A percentile compares a stretch with the other conserved stretches of the same genome.
These are phyloP conservation scores for Aegilops speltoides DNA, from an alignment of 176 grass and related monocot species.

Conservation along the genomic window DNA sequence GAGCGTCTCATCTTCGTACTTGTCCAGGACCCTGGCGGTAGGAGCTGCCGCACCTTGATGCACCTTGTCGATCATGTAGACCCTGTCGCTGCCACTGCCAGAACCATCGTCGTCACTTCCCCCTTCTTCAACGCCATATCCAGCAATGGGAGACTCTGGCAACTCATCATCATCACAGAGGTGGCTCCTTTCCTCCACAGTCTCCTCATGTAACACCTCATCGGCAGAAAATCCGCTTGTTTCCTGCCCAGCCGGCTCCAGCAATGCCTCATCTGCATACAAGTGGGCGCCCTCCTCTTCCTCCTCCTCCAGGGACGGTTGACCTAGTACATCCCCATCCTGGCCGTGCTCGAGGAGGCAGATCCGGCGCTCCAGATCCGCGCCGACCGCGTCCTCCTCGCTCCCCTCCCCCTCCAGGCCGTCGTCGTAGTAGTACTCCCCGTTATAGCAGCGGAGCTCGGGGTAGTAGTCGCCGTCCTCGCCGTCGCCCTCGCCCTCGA, in stretches of 20 bases:
- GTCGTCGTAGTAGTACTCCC: conserved; percentile 48
- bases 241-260: not conserved
- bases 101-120: conserved; percentile 13
- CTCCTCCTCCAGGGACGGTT: conserved; percentile 15
- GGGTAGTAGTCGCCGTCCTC: conserved; percentile 37
- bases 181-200: conserved; percentile 25
- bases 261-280: conserved; percentile 16
- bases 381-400: conserved; percentile 9
- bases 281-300: conserved; percentile 31
- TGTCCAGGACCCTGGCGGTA: conserved; percentile 44
- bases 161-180: conserved; percentile 44
- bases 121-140: conserved; percentile 26
- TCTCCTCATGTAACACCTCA: conserved; percentile 33
- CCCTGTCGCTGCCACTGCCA: conserved; percentile 52
- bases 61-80: conserved; percentile 85
- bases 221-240: not conserved
- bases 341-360: conserved; percentile 42
- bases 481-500: conserved; percentile 28
- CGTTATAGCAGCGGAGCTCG: conserved; percentile 44
- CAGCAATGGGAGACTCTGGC: conserved; percentile 28
- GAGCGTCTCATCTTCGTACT: conserved; percentile 12
- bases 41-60: conserved; percentile 41
- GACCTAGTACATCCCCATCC: not conserved
- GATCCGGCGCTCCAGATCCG: conserved; percentile 60
- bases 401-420: conserved; percentile 8